Evolutionary conservation across 805 yeast species (phyloP).

Genomic region (Metschnikowia corniflorae): DNA sequence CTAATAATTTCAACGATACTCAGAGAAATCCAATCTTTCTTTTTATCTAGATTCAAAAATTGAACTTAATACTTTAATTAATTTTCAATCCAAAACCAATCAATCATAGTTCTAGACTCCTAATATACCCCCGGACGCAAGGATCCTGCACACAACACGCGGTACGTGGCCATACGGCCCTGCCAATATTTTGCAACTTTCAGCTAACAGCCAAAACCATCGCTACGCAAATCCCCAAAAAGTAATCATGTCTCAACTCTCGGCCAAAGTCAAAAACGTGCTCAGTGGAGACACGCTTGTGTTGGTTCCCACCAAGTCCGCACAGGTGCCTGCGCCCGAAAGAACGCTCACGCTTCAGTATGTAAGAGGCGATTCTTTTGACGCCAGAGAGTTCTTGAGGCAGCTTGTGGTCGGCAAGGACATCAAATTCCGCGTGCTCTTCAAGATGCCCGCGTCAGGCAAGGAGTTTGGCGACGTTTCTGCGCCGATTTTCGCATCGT

Average conservation of each 20-base stretch:
- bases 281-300: conserved; percentile 69
- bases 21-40: too few species aligned
- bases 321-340: conserved; percentile 49
- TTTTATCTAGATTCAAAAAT: too few species aligned
- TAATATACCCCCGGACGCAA: too few species aligned
- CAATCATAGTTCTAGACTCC: too few species aligned
- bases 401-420: conserved; percentile 61
- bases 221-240: not conserved
- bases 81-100: too few species aligned
- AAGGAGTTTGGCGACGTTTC: conserved; percentile 72
- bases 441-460: conserved; percentile 46
- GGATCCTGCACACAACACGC: too few species aligned
- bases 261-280: conserved; percentile 67
- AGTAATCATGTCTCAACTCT: conserved; percentile 7
- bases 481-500: conserved; percentile 59
- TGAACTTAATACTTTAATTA: too few species aligned
- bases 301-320: conserved; percentile 45
- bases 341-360: conserved; percentile 61
- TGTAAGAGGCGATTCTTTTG: conserved; percentile 56
- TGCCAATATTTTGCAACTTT: too few species aligned
- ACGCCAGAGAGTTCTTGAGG: conserved; percentile 60
- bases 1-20: too few species aligned
- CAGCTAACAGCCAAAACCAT: too few species aligned
- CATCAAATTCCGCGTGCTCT: conserved; percentile 55
- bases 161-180: too few species aligned